Percentiles rank a stretch among this genome's conserved stretches.
These are phyloP conservation scores for Umbilicus rupestris DNA, from an alignment of 164 flowering plant species.

Conservation along the genomic window DNA sequence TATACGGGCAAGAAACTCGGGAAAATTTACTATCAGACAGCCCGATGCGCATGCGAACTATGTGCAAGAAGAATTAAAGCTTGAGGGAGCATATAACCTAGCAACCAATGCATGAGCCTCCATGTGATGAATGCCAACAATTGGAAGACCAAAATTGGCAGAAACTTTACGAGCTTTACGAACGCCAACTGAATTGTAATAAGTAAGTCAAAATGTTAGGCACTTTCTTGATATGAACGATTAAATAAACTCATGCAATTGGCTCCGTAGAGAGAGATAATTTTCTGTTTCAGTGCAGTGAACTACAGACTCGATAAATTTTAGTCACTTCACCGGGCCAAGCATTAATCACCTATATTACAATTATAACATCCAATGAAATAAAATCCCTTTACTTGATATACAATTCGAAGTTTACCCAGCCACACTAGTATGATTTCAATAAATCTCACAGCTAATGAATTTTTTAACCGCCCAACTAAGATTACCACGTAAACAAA, in stretches of 20 bases:
- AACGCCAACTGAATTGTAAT: constrained; percentile 68
- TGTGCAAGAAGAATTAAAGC: neutral
- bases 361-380: neutral
- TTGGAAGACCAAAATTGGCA: constrained; percentile 53
- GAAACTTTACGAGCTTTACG: constrained; percentile 76
- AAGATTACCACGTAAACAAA: constrained; percentile 75
- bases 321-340: neutral
- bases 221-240: neutral
- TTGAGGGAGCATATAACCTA: constrained; percentile 32
- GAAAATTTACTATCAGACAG: neutral
- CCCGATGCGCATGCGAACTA: neutral
- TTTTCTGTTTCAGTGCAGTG: neutral
- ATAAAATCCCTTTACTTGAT: neutral
- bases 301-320: neutral
- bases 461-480: neutral
- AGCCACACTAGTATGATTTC: neutral
- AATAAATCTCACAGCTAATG: neutral
- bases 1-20: neutral
- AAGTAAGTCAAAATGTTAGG: constrained; percentile 8
- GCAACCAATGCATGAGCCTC: constrained; percentile 97
- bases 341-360: neutral
- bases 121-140: constrained; percentile 92
- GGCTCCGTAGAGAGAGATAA: neutral
- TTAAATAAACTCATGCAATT: neutral
- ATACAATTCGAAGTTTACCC: neutral